Evolutionary conservation across 345 rosid species (phyloP), one percentile per base, ranked within the genome.

Genomic region (Populus pruinosa): DNA sequence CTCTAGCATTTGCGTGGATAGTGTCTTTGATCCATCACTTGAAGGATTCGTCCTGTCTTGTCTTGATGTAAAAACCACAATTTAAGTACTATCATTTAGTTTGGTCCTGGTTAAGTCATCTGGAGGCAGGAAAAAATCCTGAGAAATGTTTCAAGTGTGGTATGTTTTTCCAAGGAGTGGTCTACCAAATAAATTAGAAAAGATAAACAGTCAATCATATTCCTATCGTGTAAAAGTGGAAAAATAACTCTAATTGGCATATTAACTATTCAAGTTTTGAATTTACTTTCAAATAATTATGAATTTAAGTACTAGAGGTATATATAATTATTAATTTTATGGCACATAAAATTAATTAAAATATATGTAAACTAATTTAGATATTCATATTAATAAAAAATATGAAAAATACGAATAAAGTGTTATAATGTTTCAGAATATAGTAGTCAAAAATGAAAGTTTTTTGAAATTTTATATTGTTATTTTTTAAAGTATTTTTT

Each of bases 301-400:
- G 2, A 29, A 2, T 29, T 29, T 1, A 0, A 29, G 1, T 29
- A 29, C 31, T 29, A 1, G 2, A 29, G 2, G 0, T 1, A 1
- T 29, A 29, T 29, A 41, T 41, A 1, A 41, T 1, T 0, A 9
- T 8, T 41, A 9, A 9, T 4, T 41, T 41, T 0, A 1, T 0
- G 0, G 2, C 1, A 0, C 1, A 9, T 41, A 41, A 41, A 41
- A 41, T 41, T 41, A 41, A 2, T 41, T 2, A 7, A 41, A 1
- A 8, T 41, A 8, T 2, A 0, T 11, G 11, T 0, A 41, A 41
- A 0, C 12, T 41, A 2, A 8, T 2, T 5, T 12, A 12, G 1
- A 41, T 2, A 41, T 0, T 1, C 2, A 41, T 0, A 0, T 2
- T 8, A 41, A 41, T 41, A 41, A 41, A 8, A 5, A 41, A 8